Base-by-base conservation (phyloP, 192 early-diverging fungal genomes). In the Podila verticillata region DNA sequence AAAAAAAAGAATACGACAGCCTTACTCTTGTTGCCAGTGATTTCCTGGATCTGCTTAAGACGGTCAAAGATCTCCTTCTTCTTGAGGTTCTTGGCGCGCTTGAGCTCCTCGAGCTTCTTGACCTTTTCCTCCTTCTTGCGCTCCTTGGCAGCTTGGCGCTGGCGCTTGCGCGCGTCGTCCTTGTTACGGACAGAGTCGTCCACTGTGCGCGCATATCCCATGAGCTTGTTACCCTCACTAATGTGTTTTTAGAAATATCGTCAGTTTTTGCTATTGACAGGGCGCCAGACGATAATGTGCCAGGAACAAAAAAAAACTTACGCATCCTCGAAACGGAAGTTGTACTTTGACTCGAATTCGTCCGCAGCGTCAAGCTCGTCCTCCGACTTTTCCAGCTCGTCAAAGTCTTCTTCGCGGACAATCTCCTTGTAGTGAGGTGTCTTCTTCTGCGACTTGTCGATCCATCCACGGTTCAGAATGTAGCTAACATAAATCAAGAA, bases 321-420 rank as follows among this genome's bases (percentile, higher is more conserved):
- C 72, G 88, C 90, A 81, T 99, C 96, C 84, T 97, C 95, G 66
- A 92, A 98, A 57, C 97, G 90, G 86, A 97, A 97, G 67, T 99
- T 99, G 82, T 96, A 95, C 71, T 88, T 87, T 57, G 89, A 90
- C 84, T 99, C 97, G 73, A 98, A 99, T 56, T 92, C 86, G 36
- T 97, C 95, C 3, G 89, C 90, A 20, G 86, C 85, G 61, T 96
- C 96, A 28, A 94, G 84, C n/a, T 88, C 85, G 58, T 93, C 90
- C 72, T 95, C 93, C 49, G 91, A 95, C 80, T 88, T 90, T 57
- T 90, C 88, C 51, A 72, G 68, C 0, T 83, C 86, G 20, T 89
- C 87, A 22, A 87, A 82, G 0, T 93, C 89, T n/a, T 93, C 91
- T 30, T 87, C 85, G 1, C 68, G 67, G 5, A 92, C 86, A 67